These are phyloP conservation scores for Prinsepia uniflora DNA, from an alignment of 306 rosid species.

Conservation along the genomic window DNA sequence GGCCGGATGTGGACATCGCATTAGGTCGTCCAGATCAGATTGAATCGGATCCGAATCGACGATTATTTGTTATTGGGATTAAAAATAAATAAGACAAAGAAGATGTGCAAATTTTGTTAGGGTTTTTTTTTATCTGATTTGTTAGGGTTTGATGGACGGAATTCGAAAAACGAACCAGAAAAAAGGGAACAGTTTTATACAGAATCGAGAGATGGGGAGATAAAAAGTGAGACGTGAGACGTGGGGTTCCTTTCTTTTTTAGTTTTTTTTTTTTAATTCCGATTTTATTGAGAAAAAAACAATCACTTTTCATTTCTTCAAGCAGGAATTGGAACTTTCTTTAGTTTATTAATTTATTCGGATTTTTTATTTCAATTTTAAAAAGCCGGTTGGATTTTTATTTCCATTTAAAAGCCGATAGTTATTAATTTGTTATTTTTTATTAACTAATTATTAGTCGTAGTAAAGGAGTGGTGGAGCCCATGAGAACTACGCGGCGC, in stretches of 20 bases:
- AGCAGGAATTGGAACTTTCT: neutral
- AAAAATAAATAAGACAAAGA: neutral
- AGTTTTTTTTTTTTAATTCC: neutral
- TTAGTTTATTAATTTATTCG: neutral
- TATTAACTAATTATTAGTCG: neutral
- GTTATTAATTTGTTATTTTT: neutral
- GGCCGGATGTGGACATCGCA: constrained; percentile 21
- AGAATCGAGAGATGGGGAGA: neutral
- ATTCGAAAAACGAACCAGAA: neutral
- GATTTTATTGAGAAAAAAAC: neutral
- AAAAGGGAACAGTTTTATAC: constrained; percentile 10
- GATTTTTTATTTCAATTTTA: neutral
- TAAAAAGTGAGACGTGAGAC: constrained; percentile 1
- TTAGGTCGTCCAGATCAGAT: constrained; percentile 20
- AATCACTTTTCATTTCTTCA: no score
- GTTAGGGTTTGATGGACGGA: constrained; percentile 14
- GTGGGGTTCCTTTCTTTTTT: neutral
- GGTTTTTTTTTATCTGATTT: no score
- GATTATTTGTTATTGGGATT: neutral
- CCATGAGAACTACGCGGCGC: neutral
- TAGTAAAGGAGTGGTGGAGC: neutral
- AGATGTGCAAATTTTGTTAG: neutral
- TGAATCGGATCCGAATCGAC: constrained; percentile 7
- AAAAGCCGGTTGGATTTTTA: neutral
- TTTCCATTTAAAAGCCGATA: neutral